Evolutionary conservation across 1,284 basidiomycete species (phyloP).

Genomic region (Abortiporus biennis): DNA sequence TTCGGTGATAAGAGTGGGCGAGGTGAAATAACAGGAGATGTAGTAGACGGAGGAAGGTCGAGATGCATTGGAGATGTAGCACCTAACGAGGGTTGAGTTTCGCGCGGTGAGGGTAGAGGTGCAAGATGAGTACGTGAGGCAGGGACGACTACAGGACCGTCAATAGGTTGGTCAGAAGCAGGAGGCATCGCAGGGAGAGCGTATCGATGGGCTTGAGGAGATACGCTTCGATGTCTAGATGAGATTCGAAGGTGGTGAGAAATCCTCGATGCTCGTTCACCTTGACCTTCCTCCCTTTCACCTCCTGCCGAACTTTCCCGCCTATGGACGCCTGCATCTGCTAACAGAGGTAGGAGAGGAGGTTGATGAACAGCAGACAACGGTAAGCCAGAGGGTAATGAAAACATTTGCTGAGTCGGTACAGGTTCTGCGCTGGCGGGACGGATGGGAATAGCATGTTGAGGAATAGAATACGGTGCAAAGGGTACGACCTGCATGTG

Average conservation of each 20-base stretch:
- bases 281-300: slow-evolving; percentile 54
- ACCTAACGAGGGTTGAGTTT: neutral
- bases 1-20: slow-evolving; percentile 57
- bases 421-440: slow-evolving; percentile 32
- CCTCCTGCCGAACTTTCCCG: too few species aligned
- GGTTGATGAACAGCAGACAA: slow-evolving; percentile 15
- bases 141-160: too few species aligned
- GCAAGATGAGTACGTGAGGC: too few species aligned
- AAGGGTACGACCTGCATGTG: slow-evolving; percentile 15
- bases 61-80: slow-evolving; percentile 3
- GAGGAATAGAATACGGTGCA: too few species aligned
- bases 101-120: too few species aligned
- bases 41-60: slow-evolving; percentile 14
- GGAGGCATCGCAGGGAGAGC: slow-evolving; percentile 7
- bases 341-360: slow-evolving; percentile 16
- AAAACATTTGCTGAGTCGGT: slow-evolving; percentile 21
- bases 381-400: slow-evolving; percentile 18
- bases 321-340: slow-evolving; percentile 7
- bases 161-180: too few species aligned
- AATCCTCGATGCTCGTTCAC: slow-evolving; percentile 50
- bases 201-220: slow-evolving; percentile 41
- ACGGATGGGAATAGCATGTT: slow-evolving; percentile 24
- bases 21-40: slow-evolving; percentile 45
- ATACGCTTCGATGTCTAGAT: slow-evolving; percentile 53
- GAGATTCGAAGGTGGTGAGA: slow-evolving; percentile 52